Conservation (phyloP, 1,284 basidiomycete species). For the Schizopora paradoxa region DNA sequence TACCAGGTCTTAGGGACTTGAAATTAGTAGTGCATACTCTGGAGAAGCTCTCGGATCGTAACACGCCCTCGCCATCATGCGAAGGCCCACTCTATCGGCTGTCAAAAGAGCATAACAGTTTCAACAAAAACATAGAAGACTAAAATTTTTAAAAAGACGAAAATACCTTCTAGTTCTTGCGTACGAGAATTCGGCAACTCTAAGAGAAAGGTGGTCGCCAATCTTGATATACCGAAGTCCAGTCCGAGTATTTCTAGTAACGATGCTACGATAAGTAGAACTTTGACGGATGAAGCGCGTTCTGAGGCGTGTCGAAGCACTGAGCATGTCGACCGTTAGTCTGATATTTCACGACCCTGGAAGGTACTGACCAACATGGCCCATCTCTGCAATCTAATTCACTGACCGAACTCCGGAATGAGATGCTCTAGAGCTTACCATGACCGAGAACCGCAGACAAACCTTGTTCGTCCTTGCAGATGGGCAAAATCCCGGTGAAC, state of each 20-base stretch:
- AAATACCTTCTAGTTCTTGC: conserved; percentile 73
- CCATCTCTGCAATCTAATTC: conserved; percentile 57
- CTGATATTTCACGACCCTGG: conserved; percentile 12
- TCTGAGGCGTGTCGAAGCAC: conserved; percentile 79
- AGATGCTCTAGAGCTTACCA: conserved; percentile 38
- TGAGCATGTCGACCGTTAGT: conserved; percentile 23
- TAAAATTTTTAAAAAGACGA: neutral
- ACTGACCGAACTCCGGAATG: neutral
- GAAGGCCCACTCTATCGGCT: conserved; percentile 77
- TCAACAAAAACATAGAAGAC: conserved; percentile 1
- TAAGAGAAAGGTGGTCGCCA: conserved; percentile 52
- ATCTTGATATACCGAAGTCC: conserved; percentile 43
- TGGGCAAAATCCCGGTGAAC: conserved; percentile 84
- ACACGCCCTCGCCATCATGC: conserved; percentile 72
- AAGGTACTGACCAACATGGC: conserved; percentile 62
- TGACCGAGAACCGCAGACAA: conserved; percentile 86
- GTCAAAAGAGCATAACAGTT: conserved; percentile 5
- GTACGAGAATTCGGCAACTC: conserved; percentile 81
- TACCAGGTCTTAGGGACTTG: neutral
- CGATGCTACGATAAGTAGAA: conserved; percentile 45
- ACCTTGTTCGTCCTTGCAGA: conserved; percentile 76
- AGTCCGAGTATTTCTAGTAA: conserved; percentile 50
- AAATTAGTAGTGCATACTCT: conserved; percentile 40
- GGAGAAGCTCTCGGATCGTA: conserved; percentile 75
- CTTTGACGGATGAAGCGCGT: conserved; percentile 52